Evolutionary conservation across 2,329 filamentous ascomycete species (phyloP).

Genomic region (Chaetomium sp.): DNA sequence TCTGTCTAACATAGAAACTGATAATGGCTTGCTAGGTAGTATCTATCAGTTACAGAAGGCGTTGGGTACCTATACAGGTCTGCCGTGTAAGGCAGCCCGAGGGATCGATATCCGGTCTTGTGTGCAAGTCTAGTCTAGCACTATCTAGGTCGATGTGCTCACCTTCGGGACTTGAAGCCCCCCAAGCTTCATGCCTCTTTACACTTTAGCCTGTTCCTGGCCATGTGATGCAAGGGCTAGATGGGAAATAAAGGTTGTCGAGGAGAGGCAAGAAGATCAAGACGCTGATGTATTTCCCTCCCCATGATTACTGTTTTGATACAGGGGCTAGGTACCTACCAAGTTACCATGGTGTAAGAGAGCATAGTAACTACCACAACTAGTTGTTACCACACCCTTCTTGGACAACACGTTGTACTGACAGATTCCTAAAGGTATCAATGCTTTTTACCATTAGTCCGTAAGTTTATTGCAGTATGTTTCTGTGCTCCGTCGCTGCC

Average conservation of each 20-base stretch:
- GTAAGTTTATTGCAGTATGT: neutral
- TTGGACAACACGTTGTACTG: neutral
- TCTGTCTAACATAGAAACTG: too few relatives aligned
- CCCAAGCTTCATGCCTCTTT: neutral
- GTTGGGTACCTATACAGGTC: neutral
- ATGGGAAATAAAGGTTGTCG: too few relatives aligned
- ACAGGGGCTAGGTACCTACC: too few relatives aligned
- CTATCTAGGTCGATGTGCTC: too few relatives aligned
- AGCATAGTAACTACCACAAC: too few relatives aligned
- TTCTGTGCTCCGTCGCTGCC: neutral
- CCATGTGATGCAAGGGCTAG: neutral
- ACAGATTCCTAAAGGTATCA: neutral
- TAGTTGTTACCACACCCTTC: neutral
- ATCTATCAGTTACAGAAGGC: neutral
- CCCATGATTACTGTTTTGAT: neutral
- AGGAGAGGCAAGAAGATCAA: too few relatives aligned
- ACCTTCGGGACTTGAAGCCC: too few relatives aligned
- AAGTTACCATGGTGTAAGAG: too few relatives aligned
- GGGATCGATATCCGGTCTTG: neutral
- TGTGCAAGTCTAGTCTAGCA: neutral
- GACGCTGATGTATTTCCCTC: too few relatives aligned
- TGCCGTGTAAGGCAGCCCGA: too few relatives aligned
- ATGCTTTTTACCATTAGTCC: neutral
- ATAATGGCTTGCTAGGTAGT: neutral
- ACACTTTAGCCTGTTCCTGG: neutral